Percentiles rank a stretch among this genome's conserved stretches.
phyloP scores from a whole-genome alignment of 2,329 filamentous ascomycete species.

The Plenodomus lindquistii region DNA sequence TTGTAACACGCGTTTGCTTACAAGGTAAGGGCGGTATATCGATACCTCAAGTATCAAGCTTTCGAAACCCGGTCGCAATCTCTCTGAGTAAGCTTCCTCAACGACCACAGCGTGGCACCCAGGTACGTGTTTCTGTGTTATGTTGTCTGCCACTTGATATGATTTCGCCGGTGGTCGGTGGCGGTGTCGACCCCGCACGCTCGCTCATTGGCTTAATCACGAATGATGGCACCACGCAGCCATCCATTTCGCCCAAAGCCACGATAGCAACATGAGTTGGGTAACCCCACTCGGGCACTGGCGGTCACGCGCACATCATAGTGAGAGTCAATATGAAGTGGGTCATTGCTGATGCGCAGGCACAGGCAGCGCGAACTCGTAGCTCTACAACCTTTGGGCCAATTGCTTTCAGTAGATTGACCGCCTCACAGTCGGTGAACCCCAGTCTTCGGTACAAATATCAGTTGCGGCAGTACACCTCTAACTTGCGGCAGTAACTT shows the following conservation, averaged over 20 bases:
- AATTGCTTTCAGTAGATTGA: neutral
- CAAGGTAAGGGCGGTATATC: neutral
- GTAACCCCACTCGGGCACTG: neutral
- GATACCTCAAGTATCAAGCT: neutral
- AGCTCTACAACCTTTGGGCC: neutral
- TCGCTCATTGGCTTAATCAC: slow-evolving; percentile 6
- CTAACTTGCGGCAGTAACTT: neutral
- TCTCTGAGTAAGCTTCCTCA: neutral
- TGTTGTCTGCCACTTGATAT: slow-evolving; percentile 1
- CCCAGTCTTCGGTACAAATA: neutral
- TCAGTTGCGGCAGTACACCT: too few species aligned
- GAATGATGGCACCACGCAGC: neutral
- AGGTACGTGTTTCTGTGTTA: slow-evolving; percentile 15
- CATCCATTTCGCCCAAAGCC: neutral
- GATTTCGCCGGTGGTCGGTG: slow-evolving; percentile 2
- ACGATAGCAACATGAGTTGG: slow-evolving; percentile 3
- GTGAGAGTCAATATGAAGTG: neutral
- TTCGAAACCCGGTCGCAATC: neutral
- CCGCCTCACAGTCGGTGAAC: neutral
- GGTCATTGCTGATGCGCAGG: slow-evolving; percentile 6
- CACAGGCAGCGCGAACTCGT: neutral
- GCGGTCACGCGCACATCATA: slow-evolving; percentile 2
- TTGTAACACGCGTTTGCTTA: neutral
- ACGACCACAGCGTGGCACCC: neutral
- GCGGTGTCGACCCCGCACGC: slow-evolving; percentile 13